Evolutionary conservation across 306 rosid species (phyloP).

Genomic region (Acacia melanoxylon): DNA sequence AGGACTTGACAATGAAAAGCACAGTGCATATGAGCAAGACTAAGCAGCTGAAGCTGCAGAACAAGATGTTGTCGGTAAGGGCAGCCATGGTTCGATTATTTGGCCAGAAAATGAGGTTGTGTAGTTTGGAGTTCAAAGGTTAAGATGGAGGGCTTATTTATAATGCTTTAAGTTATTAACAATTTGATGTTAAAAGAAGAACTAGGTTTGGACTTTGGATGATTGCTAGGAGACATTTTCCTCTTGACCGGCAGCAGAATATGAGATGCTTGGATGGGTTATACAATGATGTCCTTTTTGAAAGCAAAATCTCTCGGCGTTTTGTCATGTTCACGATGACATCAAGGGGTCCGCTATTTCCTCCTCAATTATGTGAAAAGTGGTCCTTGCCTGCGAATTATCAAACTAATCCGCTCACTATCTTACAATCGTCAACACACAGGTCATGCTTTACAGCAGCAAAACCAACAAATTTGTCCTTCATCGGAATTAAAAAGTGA

Average conservation of each 20-base stretch:
- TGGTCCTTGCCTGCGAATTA: not conserved
- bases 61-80: not conserved
- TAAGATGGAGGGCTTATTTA: not conserved
- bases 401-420: not conserved
- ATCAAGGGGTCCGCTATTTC: not conserved
- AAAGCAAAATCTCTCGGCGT: not conserved
- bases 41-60: conserved; percentile 15
- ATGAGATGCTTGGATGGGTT: not conserved
- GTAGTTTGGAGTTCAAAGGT: not conserved
- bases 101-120: not conserved
- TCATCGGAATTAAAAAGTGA: not conserved
- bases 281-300: not conserved
- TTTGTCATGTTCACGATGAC: not conserved
- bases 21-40: conserved; percentile 16
- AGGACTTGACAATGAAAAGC: conserved; percentile 17
- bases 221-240: not conserved
- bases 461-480: not conserved
- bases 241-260: not conserved
- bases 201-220: not conserved
- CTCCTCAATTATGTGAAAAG: not conserved
- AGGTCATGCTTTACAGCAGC: not conserved
- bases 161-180: not conserved
- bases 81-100: conserved; percentile 7
- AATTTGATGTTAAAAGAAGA: not conserved
- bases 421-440: not conserved